A percentile compares a stretch with the other conserved stretches of the same genome.
Conservation (phyloP, 345 rosid genomes). For the Conringia planisiliqua region DNA sequence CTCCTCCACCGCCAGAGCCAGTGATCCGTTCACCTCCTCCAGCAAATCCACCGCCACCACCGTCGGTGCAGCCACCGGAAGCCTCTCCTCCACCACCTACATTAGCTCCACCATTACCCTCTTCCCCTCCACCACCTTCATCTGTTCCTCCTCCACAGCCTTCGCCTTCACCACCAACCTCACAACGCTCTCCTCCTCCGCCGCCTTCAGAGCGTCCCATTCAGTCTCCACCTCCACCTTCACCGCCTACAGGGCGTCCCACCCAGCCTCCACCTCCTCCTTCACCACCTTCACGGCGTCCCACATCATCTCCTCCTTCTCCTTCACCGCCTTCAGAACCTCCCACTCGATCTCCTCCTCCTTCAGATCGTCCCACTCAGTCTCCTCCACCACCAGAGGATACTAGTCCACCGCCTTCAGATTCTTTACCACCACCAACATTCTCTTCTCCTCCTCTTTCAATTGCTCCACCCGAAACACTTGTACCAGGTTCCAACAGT, state of each 20-base stretch:
- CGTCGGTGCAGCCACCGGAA: slow-evolving; percentile 32
- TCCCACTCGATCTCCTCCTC: slow-evolving; percentile 10
- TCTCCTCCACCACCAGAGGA: slow-evolving; percentile 32
- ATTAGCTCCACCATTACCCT: slow-evolving; percentile 12
- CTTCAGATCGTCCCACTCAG: neutral
- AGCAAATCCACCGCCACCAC: slow-evolving; percentile 15
- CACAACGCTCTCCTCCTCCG: slow-evolving; percentile 26
- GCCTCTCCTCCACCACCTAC: slow-evolving; percentile 20
- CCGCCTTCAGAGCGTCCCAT: slow-evolving; percentile 13
- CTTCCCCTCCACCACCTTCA: slow-evolving; percentile 31
- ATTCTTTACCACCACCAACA: slow-evolving; percentile 35
- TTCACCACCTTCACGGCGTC: neutral
- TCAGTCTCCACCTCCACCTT: slow-evolving; percentile 31
- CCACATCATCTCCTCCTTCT: slow-evolving; percentile 21
- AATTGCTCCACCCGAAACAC: slow-evolving; percentile 39
- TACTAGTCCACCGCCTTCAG: slow-evolving; percentile 28
- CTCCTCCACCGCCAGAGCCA: slow-evolving; percentile 20
- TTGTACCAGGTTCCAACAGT: slow-evolving; percentile 33
- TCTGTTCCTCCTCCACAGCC: slow-evolving; percentile 22
- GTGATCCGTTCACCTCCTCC: slow-evolving; percentile 32
- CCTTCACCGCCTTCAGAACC: slow-evolving; percentile 5
- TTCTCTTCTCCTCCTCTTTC: slow-evolving; percentile 36
- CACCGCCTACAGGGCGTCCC: neutral
- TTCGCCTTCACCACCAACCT: slow-evolving; percentile 26
- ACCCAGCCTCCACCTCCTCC: slow-evolving; percentile 23